phyloP scores from a whole-genome alignment of 2,329 filamentous ascomycete genomes.

The Monosporascus sp. region DNA sequence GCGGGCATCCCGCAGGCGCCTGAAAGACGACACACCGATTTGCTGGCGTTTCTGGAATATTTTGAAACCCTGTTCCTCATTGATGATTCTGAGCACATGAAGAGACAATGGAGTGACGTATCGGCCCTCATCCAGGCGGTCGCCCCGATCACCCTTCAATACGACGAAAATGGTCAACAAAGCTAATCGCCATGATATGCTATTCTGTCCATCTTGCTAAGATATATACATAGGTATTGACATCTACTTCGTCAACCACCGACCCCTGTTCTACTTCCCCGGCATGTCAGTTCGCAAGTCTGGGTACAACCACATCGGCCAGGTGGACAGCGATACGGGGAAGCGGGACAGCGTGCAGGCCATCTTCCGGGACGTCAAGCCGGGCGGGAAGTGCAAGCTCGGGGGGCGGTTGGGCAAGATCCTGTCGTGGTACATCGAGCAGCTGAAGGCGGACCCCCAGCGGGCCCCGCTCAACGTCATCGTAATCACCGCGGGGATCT shows the following conservation, averaged over 20 bases:
- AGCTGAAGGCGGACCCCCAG: conserved; percentile 21
- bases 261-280: conserved; percentile 16
- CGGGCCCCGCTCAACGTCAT: conserved; percentile 23
- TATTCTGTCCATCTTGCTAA: no score
- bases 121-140: conserved; percentile 16
- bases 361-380: conserved; percentile 20
- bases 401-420: conserved; percentile 21
- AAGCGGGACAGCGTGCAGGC: conserved; percentile 19
- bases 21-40: conserved; percentile 9
- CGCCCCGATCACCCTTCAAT: conserved; percentile 15
- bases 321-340: conserved; percentile 16
- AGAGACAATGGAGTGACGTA: conserved; percentile 18
- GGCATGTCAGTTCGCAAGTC: conserved; percentile 21
- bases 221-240: conserved; percentile 8
- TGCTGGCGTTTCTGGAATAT: conserved; percentile 16
- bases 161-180: conserved; percentile 14
- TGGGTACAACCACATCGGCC: conserved; percentile 20
- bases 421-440: conserved; percentile 22
- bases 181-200: no score
- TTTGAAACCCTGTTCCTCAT: conserved; percentile 19
- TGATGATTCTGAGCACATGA: conserved; percentile 18
- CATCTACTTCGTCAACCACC: conserved; percentile 19
- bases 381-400: conserved; percentile 23
- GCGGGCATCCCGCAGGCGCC: conserved; percentile 16
- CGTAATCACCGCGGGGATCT: conserved; percentile 22